phyloP scores from a whole-genome alignment of 345 rosid genomes.

The Gynandropsis gynandra region DNA sequence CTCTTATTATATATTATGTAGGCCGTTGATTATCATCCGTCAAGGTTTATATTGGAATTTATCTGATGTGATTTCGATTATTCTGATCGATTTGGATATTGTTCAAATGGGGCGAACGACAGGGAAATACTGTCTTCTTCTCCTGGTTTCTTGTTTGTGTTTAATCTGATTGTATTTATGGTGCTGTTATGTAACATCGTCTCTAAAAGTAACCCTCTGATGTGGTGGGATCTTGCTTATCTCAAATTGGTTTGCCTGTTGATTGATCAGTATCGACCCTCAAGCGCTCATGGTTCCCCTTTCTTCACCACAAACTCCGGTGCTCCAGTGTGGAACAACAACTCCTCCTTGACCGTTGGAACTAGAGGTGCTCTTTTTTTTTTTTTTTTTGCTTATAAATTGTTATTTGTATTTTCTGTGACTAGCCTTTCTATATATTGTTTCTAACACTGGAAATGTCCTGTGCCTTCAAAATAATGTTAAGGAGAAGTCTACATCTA shows the following conservation, averaged over 20 bases:
- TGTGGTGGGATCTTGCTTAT: neutral
- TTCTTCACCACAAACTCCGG: conserved; percentile 34
- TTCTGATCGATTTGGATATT: neutral
- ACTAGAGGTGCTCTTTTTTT: conserved; percentile 23
- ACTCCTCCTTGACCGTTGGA: conserved; percentile 33
- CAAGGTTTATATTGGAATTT: neutral
- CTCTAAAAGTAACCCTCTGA: neutral
- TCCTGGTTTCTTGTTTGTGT: neutral
- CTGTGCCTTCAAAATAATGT: no score
- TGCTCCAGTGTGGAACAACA: conserved; percentile 34
- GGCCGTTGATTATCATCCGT: conserved; percentile 3
- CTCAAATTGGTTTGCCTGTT: no score
- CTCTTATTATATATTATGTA: no score
- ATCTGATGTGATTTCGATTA: neutral
- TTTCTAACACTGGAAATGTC: neutral
- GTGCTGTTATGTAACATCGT: neutral
- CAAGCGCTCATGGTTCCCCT: conserved; percentile 27
- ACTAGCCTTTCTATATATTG: neutral
- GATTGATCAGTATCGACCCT: conserved; percentile 18
- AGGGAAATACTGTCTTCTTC: neutral
- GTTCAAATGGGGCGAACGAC: neutral
- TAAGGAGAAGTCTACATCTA: neutral
- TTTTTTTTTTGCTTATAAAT: neutral
- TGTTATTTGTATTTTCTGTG: neutral
- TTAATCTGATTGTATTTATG: conserved; percentile 10